phyloP scores from a whole-genome alignment of 345 rosid genomes.

The Brassica carinata region DNA sequence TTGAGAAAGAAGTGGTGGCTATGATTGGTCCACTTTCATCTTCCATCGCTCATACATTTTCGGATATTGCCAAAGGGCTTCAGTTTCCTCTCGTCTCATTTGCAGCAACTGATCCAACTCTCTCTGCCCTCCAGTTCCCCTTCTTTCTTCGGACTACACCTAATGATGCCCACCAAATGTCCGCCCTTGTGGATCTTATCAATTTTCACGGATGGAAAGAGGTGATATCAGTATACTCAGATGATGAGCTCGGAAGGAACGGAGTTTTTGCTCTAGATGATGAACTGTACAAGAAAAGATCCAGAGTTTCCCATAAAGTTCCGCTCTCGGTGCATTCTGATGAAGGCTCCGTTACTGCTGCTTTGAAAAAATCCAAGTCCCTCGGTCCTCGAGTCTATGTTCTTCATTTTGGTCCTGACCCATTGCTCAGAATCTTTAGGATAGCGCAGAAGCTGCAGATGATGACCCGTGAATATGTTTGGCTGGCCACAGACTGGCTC shows the following conservation, averaged over 20 bases:
- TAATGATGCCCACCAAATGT: conserved; percentile 70
- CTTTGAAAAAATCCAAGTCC: conserved; percentile 53
- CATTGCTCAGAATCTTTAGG: conserved; percentile 57
- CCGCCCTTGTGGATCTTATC: conserved; percentile 68
- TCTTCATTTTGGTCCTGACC: conserved; percentile 73
- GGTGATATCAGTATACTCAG: conserved; percentile 64
- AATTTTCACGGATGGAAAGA: conserved; percentile 72
- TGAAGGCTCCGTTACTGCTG: conserved; percentile 42
- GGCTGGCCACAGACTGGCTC: conserved; percentile 97
- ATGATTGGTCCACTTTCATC: conserved; percentile 84
- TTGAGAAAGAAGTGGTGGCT: conserved; percentile 67
- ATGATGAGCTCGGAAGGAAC: conserved; percentile 82
- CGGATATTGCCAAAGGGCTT: conserved; percentile 62
- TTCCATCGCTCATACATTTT: conserved; percentile 68
- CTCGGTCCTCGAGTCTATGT: conserved; percentile 73
- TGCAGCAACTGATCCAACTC: conserved; percentile 89
- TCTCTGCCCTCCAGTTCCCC: conserved; percentile 82
- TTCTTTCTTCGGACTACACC: conserved; percentile 72
- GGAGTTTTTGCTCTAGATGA: conserved; percentile 61
- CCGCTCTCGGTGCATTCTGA: conserved; percentile 49
- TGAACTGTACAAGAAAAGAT: conserved; percentile 52
- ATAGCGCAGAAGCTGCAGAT: conserved; percentile 63
- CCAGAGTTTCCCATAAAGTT: conserved; percentile 56
- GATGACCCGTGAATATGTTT: conserved; percentile 69
- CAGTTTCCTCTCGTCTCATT: conserved; percentile 78